Evolutionary conservation across 331 rosid species (phyloP).

Genomic region (Phaseolus coccineus): DNA sequence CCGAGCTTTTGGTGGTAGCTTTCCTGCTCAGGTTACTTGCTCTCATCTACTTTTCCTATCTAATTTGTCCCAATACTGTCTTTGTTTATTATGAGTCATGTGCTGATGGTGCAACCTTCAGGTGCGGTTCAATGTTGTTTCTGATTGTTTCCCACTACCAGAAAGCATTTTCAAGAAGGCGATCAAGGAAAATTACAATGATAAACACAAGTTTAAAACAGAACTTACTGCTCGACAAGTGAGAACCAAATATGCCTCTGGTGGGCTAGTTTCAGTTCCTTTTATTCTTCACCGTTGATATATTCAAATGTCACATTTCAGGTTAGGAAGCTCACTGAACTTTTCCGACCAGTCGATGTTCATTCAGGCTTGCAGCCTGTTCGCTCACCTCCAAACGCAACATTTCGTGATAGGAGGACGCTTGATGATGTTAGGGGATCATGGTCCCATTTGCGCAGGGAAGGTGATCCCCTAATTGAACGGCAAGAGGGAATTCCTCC

Average conservation of each 20-base stretch:
- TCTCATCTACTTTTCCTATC: constrained; percentile 30
- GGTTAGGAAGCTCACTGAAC: constrained; percentile 81
- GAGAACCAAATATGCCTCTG: constrained; percentile 38
- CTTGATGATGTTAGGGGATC: constrained; percentile 46
- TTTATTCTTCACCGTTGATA: constrained; percentile 25
- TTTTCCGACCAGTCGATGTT: constrained; percentile 69
- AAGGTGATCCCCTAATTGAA: constrained; percentile 50
- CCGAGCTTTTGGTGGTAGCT: constrained; percentile 82
- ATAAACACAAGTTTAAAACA: constrained; percentile 72
- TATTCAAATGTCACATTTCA: constrained; percentile 50
- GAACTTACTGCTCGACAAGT: constrained; percentile 87
- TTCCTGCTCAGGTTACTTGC: constrained; percentile 84
- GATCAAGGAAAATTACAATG: constrained; percentile 78
- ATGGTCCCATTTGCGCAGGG: constrained; percentile 46
- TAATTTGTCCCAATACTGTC: constrained; percentile 42
- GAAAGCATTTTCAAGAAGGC: constrained; percentile 84
- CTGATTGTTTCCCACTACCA: constrained; percentile 87
- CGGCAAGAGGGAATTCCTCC: constrained; percentile 55
- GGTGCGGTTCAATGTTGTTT: constrained; percentile 76
- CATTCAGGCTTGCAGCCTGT: constrained; percentile 50
- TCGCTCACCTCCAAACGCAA: constrained; percentile 46
- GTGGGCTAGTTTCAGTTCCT: constrained; percentile 25
- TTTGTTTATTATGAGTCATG: constrained; percentile 39
- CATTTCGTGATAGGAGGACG: constrained; percentile 51
- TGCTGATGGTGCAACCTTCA: constrained; percentile 52